Base-by-base conservation (phyloP, 306 rosid genomes). In the Quercus glauca region DNA sequence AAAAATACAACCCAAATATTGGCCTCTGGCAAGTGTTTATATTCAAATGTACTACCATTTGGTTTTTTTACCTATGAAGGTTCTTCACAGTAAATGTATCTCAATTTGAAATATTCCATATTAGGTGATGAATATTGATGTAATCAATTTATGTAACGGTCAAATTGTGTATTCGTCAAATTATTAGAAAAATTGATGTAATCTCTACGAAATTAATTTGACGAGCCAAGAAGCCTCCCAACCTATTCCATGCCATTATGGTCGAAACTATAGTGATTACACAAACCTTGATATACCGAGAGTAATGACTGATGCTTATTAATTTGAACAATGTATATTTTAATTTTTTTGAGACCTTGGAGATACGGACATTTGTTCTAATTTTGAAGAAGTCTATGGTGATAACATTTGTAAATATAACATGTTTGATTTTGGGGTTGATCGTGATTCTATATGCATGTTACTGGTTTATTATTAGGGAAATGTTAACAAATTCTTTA, bases 401-500 rank as follows among this genome's bases (percentile, higher is more conserved):
- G 53, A 20, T 58, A 0, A 58, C 14, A 45, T 0, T 58, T 20
- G 5, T 10, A 25, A 10, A 8, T 58, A 21, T 71, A 55, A 59
- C 41, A 74, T 80, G 73, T 63, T 21, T 67, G 71, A 11, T 63
- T 74, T 56, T 26, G 67, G 58, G 79, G 73, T 83, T 80, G 76
- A 78, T 58, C 56, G 12, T 41, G 45, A 41, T 53, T 55, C 59
- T 86, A 76, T 21, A 3, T 58, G 31, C 28, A 25, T 23, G 28
- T 58, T 10, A 15, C 64, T 58, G 21, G 29, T 21, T 58, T 21
- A 9, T 21, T 9, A 21, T 17, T 20, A 57, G 45, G 45, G 12
- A 41, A 0, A 41, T 0, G 45, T 2, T 41, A 41, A 41, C 45
- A 41, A 8, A 41, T 41, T 0, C 3, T 41, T 41, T 41, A 41